Conservation (phyloP, 148 eudicot species). For the Hydrangea macrophylla region DNA sequence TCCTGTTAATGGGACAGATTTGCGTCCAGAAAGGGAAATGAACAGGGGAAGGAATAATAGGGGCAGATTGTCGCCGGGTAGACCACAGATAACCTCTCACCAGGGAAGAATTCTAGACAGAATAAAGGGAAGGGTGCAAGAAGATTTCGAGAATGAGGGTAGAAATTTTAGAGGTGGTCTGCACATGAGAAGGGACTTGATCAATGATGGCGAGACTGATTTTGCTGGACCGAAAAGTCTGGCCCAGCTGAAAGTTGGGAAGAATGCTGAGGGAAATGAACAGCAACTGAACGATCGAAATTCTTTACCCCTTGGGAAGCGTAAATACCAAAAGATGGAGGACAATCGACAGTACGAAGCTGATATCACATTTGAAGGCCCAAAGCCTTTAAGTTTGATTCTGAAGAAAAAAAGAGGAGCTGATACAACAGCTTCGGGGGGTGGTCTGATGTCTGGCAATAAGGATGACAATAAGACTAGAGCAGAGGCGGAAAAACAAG, state of each 20-base stretch:
- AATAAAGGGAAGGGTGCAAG: conserved; percentile 39
- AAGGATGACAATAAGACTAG: conserved; percentile 5
- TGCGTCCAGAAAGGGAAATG: conserved; percentile 26
- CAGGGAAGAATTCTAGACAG: conserved; percentile 56
- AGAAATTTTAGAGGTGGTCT: conserved; percentile 27
- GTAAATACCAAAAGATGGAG: conserved; percentile 31
- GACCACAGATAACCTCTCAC: conserved; percentile 33
- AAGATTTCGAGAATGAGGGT: conserved; percentile 33
- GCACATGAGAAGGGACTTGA: conserved; percentile 26
- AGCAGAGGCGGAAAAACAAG: too few relatives aligned
- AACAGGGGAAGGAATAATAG: conserved; percentile 33
- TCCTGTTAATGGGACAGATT: conserved; percentile 18
- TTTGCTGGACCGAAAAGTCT: conserved; percentile 54
- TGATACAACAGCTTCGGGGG: conserved; percentile 10
- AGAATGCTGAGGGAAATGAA: conserved; percentile 21
- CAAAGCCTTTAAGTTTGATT: conserved; percentile 71
- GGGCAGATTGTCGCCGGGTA: conserved; percentile 41
- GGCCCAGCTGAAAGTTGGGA: conserved; percentile 42
- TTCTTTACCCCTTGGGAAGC: conserved; percentile 36
- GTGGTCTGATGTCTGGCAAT: neutral
- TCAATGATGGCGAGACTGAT: conserved; percentile 17
- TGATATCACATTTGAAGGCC: conserved; percentile 55
- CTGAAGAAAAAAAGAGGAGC: conserved; percentile 59
- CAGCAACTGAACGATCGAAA: conserved; percentile 26
- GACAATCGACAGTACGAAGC: conserved; percentile 31